These are phyloP conservation scores for Leptographium radiaticola DNA, from an alignment of 2,329 filamentous ascomycete species.

Conservation along the genomic window DNA sequence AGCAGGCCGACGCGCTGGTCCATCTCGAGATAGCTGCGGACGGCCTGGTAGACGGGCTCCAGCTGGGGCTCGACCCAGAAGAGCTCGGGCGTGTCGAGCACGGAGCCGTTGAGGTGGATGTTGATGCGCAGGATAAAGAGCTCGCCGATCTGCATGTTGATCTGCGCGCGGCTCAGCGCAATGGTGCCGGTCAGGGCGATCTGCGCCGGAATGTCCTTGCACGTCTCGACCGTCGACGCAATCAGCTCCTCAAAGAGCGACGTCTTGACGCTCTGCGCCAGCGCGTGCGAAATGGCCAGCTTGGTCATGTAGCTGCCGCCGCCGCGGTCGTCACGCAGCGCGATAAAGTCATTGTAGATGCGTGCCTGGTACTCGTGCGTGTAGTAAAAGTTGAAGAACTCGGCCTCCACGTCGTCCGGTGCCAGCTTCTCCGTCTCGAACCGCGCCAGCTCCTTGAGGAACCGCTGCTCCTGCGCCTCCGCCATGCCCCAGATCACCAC, in stretches of 20 bases:
- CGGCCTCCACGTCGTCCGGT: conserved; percentile 81
- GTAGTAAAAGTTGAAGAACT: conserved; percentile 99
- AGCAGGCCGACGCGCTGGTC: conserved; percentile 84
- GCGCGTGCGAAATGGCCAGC: conserved; percentile 85
- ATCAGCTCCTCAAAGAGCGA: conserved; percentile 94
- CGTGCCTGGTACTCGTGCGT: conserved; percentile 93
- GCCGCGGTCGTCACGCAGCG: conserved; percentile 80
- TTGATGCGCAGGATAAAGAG: conserved; percentile 96
- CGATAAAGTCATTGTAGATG: conserved; percentile 99
- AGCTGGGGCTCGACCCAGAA: conserved; percentile 98
- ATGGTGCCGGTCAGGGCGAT: conserved; percentile 91
- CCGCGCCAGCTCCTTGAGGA: conserved; percentile 85
- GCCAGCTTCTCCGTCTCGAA: conserved; percentile 87
- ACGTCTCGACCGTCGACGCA: conserved; percentile 82
- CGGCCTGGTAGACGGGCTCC: conserved; percentile 91
- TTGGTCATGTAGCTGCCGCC: conserved; percentile 98
- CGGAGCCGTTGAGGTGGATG: conserved; percentile 92
- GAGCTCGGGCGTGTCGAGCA: conserved; percentile 90
- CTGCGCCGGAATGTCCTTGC: conserved; percentile 83
- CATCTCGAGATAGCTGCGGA: conserved; percentile 93
- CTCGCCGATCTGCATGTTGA: conserved; percentile 99
- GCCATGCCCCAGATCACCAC: conserved; percentile 99
- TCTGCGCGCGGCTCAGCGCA: conserved; percentile 71
- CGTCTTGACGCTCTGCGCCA: conserved; percentile 95
- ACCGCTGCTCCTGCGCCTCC: conserved; percentile 73